phyloP scores from a whole-genome alignment of 495 filamentous ascomycete species.

The Hypomontagnella monticulosa region DNA sequence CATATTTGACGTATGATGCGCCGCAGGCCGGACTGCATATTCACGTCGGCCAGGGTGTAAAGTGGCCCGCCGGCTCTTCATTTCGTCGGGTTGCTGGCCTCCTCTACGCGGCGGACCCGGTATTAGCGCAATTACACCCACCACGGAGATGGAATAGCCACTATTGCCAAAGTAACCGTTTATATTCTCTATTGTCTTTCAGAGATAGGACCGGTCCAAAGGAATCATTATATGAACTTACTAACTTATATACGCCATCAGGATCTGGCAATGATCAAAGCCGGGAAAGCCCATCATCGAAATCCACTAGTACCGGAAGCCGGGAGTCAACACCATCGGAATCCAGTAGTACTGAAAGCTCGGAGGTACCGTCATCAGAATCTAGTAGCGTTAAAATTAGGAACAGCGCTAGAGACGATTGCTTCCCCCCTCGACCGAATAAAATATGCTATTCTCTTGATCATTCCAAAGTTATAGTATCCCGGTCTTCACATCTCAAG shows the following conservation, averaged over 20 bases:
- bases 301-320: no score
- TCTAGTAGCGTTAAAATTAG: no score
- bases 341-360: no score
- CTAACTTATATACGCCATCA: no score
- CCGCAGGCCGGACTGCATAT: conserved; percentile 24
- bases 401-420: no score
- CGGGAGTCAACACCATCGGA: no score
- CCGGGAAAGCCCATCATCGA: no score
- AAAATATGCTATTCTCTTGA: not conserved
- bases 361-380: no score
- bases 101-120: conserved; percentile 25
- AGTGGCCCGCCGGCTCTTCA: conserved; percentile 2
- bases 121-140: conserved; percentile 35
- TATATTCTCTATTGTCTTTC: conserved; percentile 17
- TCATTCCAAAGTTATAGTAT: not conserved
- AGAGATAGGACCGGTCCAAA: not conserved
- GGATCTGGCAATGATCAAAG: no score
- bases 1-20: conserved; percentile 7
- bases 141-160: conserved; percentile 4
- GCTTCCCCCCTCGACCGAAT: conserved; percentile 9
- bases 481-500: no score
- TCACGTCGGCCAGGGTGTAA: conserved; percentile 32
- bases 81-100: conserved; percentile 26
- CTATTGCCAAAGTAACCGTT: conserved; percentile 8
- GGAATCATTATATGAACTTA: not conserved